Evolutionary conservation across 2,329 filamentous ascomycete species (phyloP).

Genomic region (Fusarium marasasianum): DNA sequence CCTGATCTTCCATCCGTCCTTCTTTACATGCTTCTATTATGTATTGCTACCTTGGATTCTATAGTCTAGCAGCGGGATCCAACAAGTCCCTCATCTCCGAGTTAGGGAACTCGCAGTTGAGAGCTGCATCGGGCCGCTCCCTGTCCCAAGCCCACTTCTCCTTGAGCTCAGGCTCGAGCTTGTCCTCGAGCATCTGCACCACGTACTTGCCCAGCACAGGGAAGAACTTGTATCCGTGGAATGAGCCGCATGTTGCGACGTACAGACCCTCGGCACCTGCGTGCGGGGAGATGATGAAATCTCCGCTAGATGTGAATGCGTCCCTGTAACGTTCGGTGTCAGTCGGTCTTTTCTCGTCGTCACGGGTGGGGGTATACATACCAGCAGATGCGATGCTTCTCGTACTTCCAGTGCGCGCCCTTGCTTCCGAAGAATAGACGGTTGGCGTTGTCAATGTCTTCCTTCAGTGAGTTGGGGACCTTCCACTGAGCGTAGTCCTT

Average conservation of each 20-base stretch:
- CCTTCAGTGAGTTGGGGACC: slow-evolving; percentile 62
- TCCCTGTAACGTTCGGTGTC: slow-evolving; percentile 59
- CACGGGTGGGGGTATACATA: slow-evolving; percentile 48
- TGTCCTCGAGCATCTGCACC: slow-evolving; percentile 62
- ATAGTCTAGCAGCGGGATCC: slow-evolving; percentile 46
- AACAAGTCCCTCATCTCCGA: slow-evolving; percentile 65
- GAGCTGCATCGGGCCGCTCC: slow-evolving; percentile 61
- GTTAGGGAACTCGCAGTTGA: slow-evolving; percentile 66
- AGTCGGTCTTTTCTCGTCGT: not conserved
- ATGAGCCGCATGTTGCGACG: slow-evolving; percentile 71
- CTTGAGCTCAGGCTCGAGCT: slow-evolving; percentile 54
- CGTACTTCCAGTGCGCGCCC: slow-evolving; percentile 65
- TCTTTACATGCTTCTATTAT: slow-evolving; percentile 13
- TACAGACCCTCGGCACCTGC: slow-evolving; percentile 62
- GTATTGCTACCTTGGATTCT: not conserved
- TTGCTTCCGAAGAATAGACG: slow-evolving; percentile 68
- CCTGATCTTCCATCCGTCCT: not conserved
- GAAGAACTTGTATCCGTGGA: slow-evolving; percentile 75
- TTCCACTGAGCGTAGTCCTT: slow-evolving; percentile 72
- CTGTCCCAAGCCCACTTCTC: slow-evolving; percentile 68
- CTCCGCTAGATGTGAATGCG: slow-evolving; percentile 68
- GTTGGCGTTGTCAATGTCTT: slow-evolving; percentile 67
- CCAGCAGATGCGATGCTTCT: slow-evolving; percentile 74
- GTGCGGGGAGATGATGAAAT: slow-evolving; percentile 71
- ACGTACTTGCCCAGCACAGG: slow-evolving; percentile 71